Evolutionary conservation across 1,139 yeast genomes (phyloP).

Genomic region (Arxiozyma slooffiae): DNA sequence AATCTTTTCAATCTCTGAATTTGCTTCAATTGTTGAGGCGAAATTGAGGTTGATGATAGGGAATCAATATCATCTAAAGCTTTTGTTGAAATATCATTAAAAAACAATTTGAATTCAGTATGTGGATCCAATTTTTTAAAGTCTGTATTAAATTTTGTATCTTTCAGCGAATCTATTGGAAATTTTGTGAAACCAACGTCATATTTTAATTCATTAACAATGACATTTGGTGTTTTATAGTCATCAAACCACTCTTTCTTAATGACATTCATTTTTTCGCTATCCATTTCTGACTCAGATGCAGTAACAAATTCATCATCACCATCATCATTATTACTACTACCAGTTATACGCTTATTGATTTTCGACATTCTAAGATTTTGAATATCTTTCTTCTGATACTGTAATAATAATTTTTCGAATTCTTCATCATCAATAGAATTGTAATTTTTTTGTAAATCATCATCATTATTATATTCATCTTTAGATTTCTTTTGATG

Average conservation of each 20-base stretch:
- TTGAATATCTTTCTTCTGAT: conserved; percentile 19
- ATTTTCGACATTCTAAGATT: conserved; percentile 4
- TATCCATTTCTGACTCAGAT: conserved; percentile 24
- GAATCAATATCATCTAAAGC: conserved; percentile 68
- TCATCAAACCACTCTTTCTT: conserved; percentile 11
- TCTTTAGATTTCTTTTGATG: conserved; percentile 19
- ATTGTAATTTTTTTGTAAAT: conserved; percentile 5
- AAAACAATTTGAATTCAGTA: conserved; percentile 59
- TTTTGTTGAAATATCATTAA: conserved; percentile 63
- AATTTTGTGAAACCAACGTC: conserved; percentile 29
- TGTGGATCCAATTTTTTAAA: conserved; percentile 66
- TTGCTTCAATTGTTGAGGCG: conserved; percentile 59
- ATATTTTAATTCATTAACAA: conserved; percentile 21
- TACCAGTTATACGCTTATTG: conserved; percentile 3
- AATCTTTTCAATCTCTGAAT: conserved; percentile 52
- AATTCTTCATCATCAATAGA: conserved; percentile 20
- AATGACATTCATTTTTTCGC: conserved; percentile 21
- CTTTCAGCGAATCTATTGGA: conserved; percentile 23
- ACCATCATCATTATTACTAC: conserved; percentile 7
- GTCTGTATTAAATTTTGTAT: conserved; percentile 35
- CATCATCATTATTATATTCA: conserved; percentile 14
- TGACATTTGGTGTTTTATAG: conserved; percentile 6
- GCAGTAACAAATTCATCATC: conserved; percentile 34
- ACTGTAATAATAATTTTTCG: conserved; percentile 25
- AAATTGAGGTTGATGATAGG: conserved; percentile 40